Base-by-base conservation (phyloP, 352 stramenopile genomes). In the Phytophthora gonapodyides region DNA sequence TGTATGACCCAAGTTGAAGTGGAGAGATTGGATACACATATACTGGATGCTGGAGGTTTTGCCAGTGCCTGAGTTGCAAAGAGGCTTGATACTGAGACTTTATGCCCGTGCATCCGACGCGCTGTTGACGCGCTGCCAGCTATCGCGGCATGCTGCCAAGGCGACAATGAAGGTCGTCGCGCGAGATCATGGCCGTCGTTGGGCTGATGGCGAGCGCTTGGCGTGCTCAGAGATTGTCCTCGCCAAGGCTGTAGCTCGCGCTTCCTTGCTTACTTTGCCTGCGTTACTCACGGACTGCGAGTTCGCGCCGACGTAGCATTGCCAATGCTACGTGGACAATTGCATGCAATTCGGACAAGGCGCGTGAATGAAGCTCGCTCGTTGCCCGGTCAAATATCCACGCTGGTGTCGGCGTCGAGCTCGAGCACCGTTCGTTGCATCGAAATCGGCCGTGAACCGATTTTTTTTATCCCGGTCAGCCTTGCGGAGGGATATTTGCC, bases 1-100 rank as follows among this genome's bases (percentile, higher is more conserved):
- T 52, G n/a, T 48, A 67, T 45, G 0, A 0, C 0, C 2, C 3
- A 57, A 63, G 5, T 67, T 67, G 59, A 67, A 67, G 59, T 40
- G 15, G 3, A 7, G 3, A 3, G 8, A 10, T 51, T 51, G 17
- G 52, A 67, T 57, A 67, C 43, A 34, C 35, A 45, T 1, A 2
- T 31, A 67, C 44, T 42, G 42, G 11, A 41, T 57, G 2, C 30
- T 5, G 42, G 15, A 67, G 52, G 57, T 61, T 8, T 7, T 8
- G 4, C 21, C n/a, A 11, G 7, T 51, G 17, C 31, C 24, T 27
- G 24, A 27, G 1, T 24, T 24, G 21, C 21, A 24, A n/a, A 24
- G 21, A 24, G 24, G 24, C 24, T 27, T 27, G 24, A 27, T 27
- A 27, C 24, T 27, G 24, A 27, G 24, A 27, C 24, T 27, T 4